Percentiles rank a stretch among this genome's conserved stretches.
phyloP scores from a whole-genome alignment of 2,329 filamentous ascomycete genomes.

The Talaromyces sp. region DNA sequence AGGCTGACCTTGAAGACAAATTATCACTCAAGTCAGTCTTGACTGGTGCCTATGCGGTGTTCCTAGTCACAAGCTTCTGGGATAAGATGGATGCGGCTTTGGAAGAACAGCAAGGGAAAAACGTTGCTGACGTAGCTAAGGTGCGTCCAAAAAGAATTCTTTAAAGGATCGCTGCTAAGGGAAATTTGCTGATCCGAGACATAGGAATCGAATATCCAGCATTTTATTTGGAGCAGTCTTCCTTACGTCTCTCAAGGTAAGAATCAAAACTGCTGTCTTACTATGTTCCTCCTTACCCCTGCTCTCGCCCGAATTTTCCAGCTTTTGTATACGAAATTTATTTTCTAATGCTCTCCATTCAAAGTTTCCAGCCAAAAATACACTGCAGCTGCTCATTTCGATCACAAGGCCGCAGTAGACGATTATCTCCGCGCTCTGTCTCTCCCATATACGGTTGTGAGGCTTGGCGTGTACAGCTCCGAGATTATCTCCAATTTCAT shows the following conservation, averaged over 20 bases:
- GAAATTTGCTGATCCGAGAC: background rate
- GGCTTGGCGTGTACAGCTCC: constrained; percentile 54
- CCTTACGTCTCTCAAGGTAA: constrained; percentile 25
- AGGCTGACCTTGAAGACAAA: constrained; percentile 52
- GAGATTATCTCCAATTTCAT: constrained; percentile 41
- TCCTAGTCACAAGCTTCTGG: constrained; percentile 44
- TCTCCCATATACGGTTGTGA: constrained; percentile 52
- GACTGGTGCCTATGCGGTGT: constrained; percentile 49
- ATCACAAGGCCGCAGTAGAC: constrained; percentile 56
- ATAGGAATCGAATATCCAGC: constrained; percentile 18
- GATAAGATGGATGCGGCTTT: constrained; percentile 27
- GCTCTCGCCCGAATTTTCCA: no score
- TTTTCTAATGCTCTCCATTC: background rate
- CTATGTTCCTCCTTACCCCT: background rate
- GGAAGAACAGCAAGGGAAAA: constrained; percentile 27
- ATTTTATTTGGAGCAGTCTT: constrained; percentile 32
- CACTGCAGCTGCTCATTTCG: constrained; percentile 49
- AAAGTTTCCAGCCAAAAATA: constrained; percentile 32
- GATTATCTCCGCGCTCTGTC: constrained; percentile 50
- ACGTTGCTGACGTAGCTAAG: constrained; percentile 30
- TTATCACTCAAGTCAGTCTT: constrained; percentile 46
- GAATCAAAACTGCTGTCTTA: background rate
- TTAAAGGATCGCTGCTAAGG: background rate
- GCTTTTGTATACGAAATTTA: background rate
- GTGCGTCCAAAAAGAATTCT: constrained; percentile 11